Percentiles rank a stretch among this genome's conserved stretches.
Conservation (phyloP, 2,329 filamentous ascomycete genomes). For the Juglanconis sp. region DNA sequence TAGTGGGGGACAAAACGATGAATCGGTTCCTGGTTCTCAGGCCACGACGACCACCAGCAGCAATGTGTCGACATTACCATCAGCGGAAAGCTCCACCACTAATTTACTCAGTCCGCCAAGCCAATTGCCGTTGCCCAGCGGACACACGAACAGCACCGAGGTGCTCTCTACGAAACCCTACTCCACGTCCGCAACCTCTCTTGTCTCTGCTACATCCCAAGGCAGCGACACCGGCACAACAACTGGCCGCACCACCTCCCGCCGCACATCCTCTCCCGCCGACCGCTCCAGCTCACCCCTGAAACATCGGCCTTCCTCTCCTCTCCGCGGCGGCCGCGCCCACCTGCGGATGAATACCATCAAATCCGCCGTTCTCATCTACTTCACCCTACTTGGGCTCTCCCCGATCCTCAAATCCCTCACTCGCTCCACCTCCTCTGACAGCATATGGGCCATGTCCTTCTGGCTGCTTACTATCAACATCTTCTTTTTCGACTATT, state of each 20-base stretch:
- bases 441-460: constrained; percentile 97
- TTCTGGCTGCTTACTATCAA: constrained; percentile 93
- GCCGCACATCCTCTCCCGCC: constrained; percentile 26
- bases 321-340: constrained; percentile 37
- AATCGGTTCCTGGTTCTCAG: constrained; percentile 5
- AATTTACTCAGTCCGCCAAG: constrained; percentile 33
- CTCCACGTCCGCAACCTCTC: constrained; percentile 54
- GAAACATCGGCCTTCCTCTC: constrained; percentile 31
- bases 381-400: constrained; percentile 84
- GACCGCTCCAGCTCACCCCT: constrained; percentile 30
- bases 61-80: constrained; percentile 29
- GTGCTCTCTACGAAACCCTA: constrained; percentile 38
- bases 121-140: constrained; percentile 21
- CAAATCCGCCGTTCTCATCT: constrained; percentile 90
- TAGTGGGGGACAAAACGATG: constrained; percentile 21
- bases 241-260: constrained; percentile 25
- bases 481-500: constrained; percentile 97
- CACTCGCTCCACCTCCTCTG: constrained; percentile 85
- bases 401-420: constrained; percentile 95
- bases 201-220: constrained; percentile 43
- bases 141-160: constrained; percentile 25
- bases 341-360: constrained; percentile 69
- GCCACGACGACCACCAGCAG: constrained; percentile 15
- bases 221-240: constrained; percentile 22
- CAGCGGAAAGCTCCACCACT: constrained; percentile 45